Base-by-base conservation (phyloP, 148 eudicot genomes). In the Camellia japonica region DNA sequence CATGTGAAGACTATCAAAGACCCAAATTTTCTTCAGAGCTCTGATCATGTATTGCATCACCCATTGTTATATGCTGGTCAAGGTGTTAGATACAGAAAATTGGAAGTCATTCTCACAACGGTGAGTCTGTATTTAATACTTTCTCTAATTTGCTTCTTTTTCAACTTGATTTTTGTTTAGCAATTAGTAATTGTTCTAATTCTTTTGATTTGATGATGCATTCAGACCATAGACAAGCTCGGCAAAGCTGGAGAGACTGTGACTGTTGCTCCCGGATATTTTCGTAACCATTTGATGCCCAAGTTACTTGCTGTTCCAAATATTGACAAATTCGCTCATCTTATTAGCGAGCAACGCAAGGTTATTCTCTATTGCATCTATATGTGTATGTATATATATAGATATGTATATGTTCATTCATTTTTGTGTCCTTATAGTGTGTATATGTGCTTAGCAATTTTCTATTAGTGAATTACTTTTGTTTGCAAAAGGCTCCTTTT, bases 201-300 rank as follows among this genome's bases (percentile, higher is more conserved):
- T 5, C 41, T 55, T 68, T 51, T 61, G 3, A 30, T 30, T 30
- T 30, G 38, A 30, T 30, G 38, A 74, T 75, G 54, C 5, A 80
- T 87, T 75, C 83, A 92, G 98, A 89, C 71, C 43, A 87, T 96
- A 77, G 94, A 91, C 74, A 94, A 96, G 82, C 97, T 94, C 13
- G 99, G 99, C 15, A 92, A 84, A 85, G 95, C 97, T 41, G 98
- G 99, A 8, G 99, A 96, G 79, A 92, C 90, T 0, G 98, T 94
- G 83, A 92, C 92, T 84, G 99, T 96, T 76, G 95, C 98, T 42
- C 93, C 99, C 5, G 99, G 98, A 46, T 94, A 88, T 80, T 96
- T 94, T 68, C 91, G 98, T 15, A 96, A 94, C 82, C 91, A 94
- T 79, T 82, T 96, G 71, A 96, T 93, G 99, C 99, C 99, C 7